Evolutionary conservation across 345 rosid species (phyloP).

Genomic region (Cardiospermum halicacabum): DNA sequence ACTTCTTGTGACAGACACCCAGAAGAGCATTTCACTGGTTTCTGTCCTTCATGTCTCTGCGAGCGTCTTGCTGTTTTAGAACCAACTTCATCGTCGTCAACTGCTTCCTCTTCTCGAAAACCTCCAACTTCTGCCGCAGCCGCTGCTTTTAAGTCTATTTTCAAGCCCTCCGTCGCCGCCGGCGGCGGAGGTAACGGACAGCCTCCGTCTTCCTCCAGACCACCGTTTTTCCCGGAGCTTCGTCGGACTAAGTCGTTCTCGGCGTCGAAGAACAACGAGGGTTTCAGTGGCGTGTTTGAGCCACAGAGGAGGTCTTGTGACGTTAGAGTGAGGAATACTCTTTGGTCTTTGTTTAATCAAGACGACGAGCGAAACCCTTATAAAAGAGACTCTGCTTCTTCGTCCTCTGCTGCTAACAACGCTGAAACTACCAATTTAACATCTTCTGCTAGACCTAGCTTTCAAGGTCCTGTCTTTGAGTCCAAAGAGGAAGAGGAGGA

Average conservation of each 20-base stretch:
- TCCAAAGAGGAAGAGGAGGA: slow-evolving; percentile 48
- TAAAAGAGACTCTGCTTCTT: background rate
- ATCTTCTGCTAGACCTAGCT: slow-evolving; percentile 35
- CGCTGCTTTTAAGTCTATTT: slow-evolving; percentile 58
- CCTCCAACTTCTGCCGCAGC: slow-evolving; percentile 50
- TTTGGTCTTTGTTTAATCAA: slow-evolving; percentile 64
- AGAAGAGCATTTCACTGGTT: slow-evolving; percentile 80
- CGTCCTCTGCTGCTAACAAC: no score
- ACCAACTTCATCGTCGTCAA: slow-evolving; percentile 24
- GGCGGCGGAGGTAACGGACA: background rate
- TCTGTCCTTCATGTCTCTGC: slow-evolving; percentile 96
- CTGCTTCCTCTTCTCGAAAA: slow-evolving; percentile 51
- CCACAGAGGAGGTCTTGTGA: slow-evolving; percentile 98
- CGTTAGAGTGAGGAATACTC: slow-evolving; percentile 82
- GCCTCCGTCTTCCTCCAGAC: slow-evolving; percentile 6
- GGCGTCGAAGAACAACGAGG: slow-evolving; percentile 92
- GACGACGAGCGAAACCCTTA: slow-evolving; percentile 53
- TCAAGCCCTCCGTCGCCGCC: slow-evolving; percentile 35
- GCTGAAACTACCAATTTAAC: no score
- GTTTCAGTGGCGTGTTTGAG: slow-evolving; percentile 74
- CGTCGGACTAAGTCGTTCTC: slow-evolving; percentile 93
- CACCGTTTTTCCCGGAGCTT: slow-evolving; percentile 70
- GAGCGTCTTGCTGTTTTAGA: slow-evolving; percentile 86
- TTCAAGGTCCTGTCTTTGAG: slow-evolving; percentile 37
- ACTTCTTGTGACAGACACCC: slow-evolving; percentile 91